Evolutionary conservation across 495 filamentous ascomycete genomes (phyloP), one percentile per base, ranked within the genome.

Genomic region (Tuber umbilicatum): DNA sequence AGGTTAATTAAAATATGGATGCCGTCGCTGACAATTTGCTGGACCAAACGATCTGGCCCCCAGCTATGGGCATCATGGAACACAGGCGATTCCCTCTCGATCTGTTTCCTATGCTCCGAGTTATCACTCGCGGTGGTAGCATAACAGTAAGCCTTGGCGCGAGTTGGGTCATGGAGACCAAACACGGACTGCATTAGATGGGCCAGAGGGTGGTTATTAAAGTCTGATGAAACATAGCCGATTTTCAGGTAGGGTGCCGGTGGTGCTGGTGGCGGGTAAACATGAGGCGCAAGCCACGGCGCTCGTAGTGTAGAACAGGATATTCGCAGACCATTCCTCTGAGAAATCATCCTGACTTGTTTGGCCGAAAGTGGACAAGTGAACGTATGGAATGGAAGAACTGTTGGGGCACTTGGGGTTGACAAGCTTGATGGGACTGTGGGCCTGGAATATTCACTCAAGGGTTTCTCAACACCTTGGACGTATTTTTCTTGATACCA

Each of bases 341-440:
- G 94, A 27, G 95, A 98, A 75, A 99, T 98, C 83, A 91, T 90
- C 5, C 96, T 91, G 76, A 99, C 93, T 79, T 97, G 93, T 82
- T 94, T 94, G 2, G 95, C 94, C 21, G 93, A 94, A 73, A 99
- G 85, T 0, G 95, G 95, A 78, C 92, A 97, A 45, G 95, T 98
- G 82, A 99, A 99, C 3, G 95, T 98, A 82, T 99, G 96, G 80
- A 99, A 99, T n/a, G 95, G 95, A 3, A 99, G 86, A 21, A 99
- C 94, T 0, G 95, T 99, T 17, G 95, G 95, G 27, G 95, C 95
- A 71, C 91, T 91, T 7, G 96, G 96, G 12, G 95, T 88, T 27
- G 94, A 87, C 41, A 99, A 84, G 43, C 88, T 86, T 37, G 88
- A 81, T 10, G 96, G 95, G 64, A 97, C 86, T 75, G 89, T 91